Evolutionary conservation across 2,329 filamentous ascomycete genomes (phyloP), one percentile per base, ranked within the genome.

Genomic region (Epichloe brachyelytri): DNA sequence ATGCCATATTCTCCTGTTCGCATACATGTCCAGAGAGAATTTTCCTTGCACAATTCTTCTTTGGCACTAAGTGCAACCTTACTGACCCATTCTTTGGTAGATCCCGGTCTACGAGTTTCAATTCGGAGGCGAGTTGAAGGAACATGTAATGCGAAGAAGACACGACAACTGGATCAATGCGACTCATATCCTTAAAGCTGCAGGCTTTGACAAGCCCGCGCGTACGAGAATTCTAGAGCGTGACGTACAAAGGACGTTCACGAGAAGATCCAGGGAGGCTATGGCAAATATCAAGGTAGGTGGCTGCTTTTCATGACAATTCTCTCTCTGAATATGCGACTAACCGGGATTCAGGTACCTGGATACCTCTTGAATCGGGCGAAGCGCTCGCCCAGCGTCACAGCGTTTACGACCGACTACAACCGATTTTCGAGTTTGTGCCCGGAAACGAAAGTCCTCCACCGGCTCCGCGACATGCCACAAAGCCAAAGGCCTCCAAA

Each of bases 251-350:
- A 95, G 67, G 91, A 94, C 43, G 78, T 86, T 5, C 93, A 98
- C 65, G 93, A 97, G 71, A 98, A 98, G 72, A 90, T 98, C 5
- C 93, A 98, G 93, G 93, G 91, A 57, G 93, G 93, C 15, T 97
- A 97, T 67, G 93, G 93, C 61, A 97, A 97, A 80, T 98, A 97
- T 60, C 93, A 98, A 73, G 90, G 86, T 88, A 63, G 43, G 68
- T 60, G 26, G 10, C 40, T 38, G 34, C 14, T 3, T 17, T 14
- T 19, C 26, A 36, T 30, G 8, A 41, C 17, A 15, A 17, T 10
- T 14, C 46, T 3, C 10, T 47, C 17, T 12, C 22, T 30, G 8
- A 43, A 1, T n/a, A n/a, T 19, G 33, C 41, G 19, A 44, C 52
- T 57, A 48, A 57, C 49, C 43, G 5, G 26, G 37, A 11, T 15